Evolutionary conservation across 1,139 yeast genomes (phyloP), one percentile per base, ranked within the genome.

Genomic region (Scheffersomyces stambukii): DNA sequence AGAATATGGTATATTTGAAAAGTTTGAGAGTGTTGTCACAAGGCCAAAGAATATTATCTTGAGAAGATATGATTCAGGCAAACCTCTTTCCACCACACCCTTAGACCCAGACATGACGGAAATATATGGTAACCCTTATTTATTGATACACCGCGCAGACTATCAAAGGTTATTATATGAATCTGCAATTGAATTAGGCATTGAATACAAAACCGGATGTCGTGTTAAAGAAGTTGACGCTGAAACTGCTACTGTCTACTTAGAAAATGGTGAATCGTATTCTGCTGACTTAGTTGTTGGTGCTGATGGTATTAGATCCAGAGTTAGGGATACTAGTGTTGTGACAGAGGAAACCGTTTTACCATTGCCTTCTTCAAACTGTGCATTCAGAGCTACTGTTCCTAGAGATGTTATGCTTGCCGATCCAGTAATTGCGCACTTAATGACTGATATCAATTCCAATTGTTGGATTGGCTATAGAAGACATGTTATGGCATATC

Each of bases 291-390:
- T 60, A 19, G 42, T 60, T 8, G 38, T 60, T 27, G 67, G 63
- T 11, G 63, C 63, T 20, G 66, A 60, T 38, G 67, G 67, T 6
- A 46, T 60, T 29, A 46, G 54, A 30, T 54, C 61, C 8, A 41
- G 40, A 19, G 42, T 51, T 21, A 40, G 53, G 24, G 45, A 45
- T 6, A 45, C 46, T 16, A 25, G 44, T 6, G 50, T 47, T 13
- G 43, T 45, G 6, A 33, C 42, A 10, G 48, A 46, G n/a, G 38
- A 28, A 24, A 22, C 19, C 13, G 40, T 36, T n/a, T 24, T 29
- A 13, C 38, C 38, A 19, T 23, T 34, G 13, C 32, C 37, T 11
- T 33, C 37, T 16, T 30, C 37, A 3, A 35, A 35, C 32, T 35
- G 38, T 33, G 40, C 40, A n/a, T 44, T 41, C 32, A 42, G 36